These are phyloP conservation scores for Omphalea diandra DNA, from an alignment of 441 rosid genomes.

Conservation along the genomic window DNA sequence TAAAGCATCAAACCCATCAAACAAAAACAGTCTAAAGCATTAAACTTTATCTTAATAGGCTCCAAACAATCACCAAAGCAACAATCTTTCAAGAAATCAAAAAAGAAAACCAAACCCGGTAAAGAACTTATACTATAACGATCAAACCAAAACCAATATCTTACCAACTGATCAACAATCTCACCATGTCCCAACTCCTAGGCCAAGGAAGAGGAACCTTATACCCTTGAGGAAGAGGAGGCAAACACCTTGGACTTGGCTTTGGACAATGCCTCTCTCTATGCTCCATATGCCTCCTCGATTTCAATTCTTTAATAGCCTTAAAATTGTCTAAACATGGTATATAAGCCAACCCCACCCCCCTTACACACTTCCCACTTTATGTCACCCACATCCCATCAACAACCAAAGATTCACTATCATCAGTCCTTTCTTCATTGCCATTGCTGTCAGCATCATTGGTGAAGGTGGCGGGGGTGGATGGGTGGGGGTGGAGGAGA, in stretches of 20 bases:
- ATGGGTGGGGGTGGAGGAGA: conserved; percentile 7
- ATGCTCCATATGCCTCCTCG: conserved; percentile 85
- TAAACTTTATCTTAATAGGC: too few relatives aligned
- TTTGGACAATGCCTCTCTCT: conserved; percentile 87
- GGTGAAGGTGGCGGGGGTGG: not conserved
- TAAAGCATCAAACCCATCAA: too few relatives aligned
- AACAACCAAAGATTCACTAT: not conserved
- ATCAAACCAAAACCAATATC: conserved; percentile 26
- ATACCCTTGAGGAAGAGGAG: conserved; percentile 63
- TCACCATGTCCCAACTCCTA: conserved; percentile 96
- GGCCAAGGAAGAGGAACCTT: conserved; percentile 77
- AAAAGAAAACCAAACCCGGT: not conserved
- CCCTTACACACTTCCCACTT: conserved; percentile 55
- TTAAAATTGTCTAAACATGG: conserved; percentile 73
- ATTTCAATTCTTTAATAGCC: conserved; percentile 59
- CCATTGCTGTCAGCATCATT: not conserved
- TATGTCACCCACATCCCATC: not conserved
- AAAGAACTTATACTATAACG: too few relatives aligned
- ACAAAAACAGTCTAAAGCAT: too few relatives aligned
- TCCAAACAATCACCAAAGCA: too few relatives aligned
- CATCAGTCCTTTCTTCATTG: not conserved
- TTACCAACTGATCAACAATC: conserved; percentile 58
- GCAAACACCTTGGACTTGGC: conserved; percentile 62
- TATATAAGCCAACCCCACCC: conserved; percentile 57
- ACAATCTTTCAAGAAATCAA: too few relatives aligned